A percentile compares a stretch with the other conserved stretches of the same genome.
Conservation (phyloP, 768 basidiomycete genomes). For the Russula olivacea region DNA sequence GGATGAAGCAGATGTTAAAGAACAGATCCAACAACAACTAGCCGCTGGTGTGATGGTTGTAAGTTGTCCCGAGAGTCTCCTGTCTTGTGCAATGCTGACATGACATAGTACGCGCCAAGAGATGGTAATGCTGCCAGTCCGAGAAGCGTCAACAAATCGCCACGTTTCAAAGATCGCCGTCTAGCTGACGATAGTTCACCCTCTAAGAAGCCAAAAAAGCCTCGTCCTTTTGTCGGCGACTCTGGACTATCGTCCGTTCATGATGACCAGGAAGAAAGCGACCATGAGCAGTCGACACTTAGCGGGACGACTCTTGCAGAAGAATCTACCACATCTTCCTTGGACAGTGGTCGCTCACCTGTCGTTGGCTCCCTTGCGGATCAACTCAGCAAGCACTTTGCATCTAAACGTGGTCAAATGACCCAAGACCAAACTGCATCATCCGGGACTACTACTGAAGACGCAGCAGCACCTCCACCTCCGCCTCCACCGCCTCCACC, state of each 20-base stretch:
- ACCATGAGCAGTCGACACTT: conserved; percentile 42
- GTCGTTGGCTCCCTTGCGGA: conserved; percentile 52
- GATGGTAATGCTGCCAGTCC: conserved; percentile 56
- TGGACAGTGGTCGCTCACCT: conserved; percentile 34
- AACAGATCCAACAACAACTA: conserved; percentile 83
- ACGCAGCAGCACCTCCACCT: conserved; percentile 6
- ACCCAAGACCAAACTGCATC: conserved; percentile 36
- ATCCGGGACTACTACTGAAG: conserved; percentile 39
- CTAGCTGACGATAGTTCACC: conserved; percentile 37
- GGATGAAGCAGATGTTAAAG: conserved; percentile 73
- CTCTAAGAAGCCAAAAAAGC: conserved; percentile 35
- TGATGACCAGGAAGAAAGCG: conserved; percentile 50
- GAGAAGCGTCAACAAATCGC: conserved; percentile 64
- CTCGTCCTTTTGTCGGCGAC: conserved; percentile 39
- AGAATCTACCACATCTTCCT: conserved; percentile 40
- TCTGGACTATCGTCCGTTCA: conserved; percentile 35
- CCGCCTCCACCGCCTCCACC: conserved; percentile 32
- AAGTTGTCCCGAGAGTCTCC: conserved; percentile 28
- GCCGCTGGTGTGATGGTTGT: conserved; percentile 70
- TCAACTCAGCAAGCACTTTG: conserved; percentile 54
- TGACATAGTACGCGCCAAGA: conserved; percentile 50
- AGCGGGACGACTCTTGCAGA: conserved; percentile 49
- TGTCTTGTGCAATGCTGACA: background rate
- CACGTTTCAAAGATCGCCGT: conserved; percentile 45
- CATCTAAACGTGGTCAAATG: conserved; percentile 40